Evolutionary conservation across 768 basidiomycete species (phyloP).

Genomic region (Mycena vitilis): DNA sequence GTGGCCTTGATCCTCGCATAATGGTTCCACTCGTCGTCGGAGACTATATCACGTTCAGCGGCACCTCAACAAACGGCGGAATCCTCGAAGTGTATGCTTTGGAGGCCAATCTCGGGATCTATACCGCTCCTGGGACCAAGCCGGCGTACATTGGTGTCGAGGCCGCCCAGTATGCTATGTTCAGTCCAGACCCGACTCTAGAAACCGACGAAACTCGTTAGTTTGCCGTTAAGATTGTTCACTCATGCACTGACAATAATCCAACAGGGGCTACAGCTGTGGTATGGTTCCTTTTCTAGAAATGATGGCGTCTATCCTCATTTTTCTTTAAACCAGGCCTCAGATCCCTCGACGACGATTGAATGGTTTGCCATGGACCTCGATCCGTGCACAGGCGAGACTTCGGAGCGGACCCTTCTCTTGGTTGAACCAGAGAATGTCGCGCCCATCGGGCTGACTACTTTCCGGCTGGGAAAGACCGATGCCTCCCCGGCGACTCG

Average conservation of each 20-base stretch:
- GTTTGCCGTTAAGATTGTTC: background rate
- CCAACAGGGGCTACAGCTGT: background rate
- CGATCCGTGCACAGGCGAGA: conserved; percentile 37
- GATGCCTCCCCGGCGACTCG: conserved; percentile 33
- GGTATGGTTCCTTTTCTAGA: background rate
- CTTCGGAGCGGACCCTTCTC: conserved; percentile 26
- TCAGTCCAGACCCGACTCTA: background rate
- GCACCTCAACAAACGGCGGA: conserved; percentile 24
- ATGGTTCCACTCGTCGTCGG: conserved; percentile 23
- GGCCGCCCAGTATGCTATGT: conserved; percentile 13
- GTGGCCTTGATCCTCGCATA: conserved; percentile 9
- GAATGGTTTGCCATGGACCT: conserved; percentile 37
- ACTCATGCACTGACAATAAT: background rate
- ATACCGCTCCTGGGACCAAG: conserved; percentile 36
- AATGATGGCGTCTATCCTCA: background rate
- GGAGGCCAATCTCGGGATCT: conserved; percentile 39
- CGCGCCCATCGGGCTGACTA: background rate
- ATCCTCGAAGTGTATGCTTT: conserved; percentile 34
- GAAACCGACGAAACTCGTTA: conserved; percentile 9
- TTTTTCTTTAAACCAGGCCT: background rate
- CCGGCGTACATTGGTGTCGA: conserved; percentile 33
- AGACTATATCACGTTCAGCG: conserved; percentile 24
- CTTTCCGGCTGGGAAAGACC: conserved; percentile 24
- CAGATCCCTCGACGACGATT: conserved; percentile 22
- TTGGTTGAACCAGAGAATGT: conserved; percentile 3